These are phyloP conservation scores for Chalciporus sp. DNA, from an alignment of 1,284 basidiomycete species.

Conservation along the genomic window DNA sequence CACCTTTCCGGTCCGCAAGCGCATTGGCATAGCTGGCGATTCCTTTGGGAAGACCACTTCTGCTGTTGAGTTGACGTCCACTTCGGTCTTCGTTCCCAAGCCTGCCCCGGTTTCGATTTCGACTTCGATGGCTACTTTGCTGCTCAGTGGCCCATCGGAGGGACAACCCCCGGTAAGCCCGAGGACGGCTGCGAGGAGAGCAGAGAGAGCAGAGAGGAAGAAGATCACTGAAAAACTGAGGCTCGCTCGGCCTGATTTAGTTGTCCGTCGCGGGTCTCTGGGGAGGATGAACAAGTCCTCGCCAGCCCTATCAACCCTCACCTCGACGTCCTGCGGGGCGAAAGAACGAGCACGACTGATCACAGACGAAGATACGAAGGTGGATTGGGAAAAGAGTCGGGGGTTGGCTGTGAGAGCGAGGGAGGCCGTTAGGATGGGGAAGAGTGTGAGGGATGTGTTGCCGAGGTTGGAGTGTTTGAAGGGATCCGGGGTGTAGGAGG, in stretches of 20 bases:
- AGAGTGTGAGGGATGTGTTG: conserved; percentile 24
- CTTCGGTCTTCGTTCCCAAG: background rate
- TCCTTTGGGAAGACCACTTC: conserved; percentile 6
- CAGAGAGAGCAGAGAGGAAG: conserved; percentile 21
- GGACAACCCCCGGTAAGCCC: conserved; percentile 11
- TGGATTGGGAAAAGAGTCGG: conserved; percentile 34
- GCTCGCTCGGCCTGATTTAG: conserved; percentile 33
- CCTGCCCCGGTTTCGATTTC: background rate
- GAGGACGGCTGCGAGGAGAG: conserved; percentile 20
- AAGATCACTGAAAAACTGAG: conserved; percentile 32
- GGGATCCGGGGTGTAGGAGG: background rate
- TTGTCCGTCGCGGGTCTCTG: conserved; percentile 2
- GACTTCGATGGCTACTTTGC: background rate
- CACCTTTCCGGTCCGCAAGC: conserved; percentile 27
- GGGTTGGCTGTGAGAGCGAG: conserved; percentile 25
- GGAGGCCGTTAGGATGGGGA: conserved; percentile 23
- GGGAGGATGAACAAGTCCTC: background rate
- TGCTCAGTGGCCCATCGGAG: background rate
- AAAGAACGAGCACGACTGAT: background rate
- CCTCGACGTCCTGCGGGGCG: background rate
- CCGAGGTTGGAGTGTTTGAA: conserved; percentile 30
- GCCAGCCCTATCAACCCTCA: background rate
- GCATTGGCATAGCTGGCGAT: background rate
- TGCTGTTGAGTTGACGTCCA: background rate
- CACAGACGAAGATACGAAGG: conserved; percentile 12